Evolutionary conservation across 2,329 filamentous ascomycete species (phyloP), one percentile per base, ranked within the genome.

Genomic region (Orbilia ellipsospora): DNA sequence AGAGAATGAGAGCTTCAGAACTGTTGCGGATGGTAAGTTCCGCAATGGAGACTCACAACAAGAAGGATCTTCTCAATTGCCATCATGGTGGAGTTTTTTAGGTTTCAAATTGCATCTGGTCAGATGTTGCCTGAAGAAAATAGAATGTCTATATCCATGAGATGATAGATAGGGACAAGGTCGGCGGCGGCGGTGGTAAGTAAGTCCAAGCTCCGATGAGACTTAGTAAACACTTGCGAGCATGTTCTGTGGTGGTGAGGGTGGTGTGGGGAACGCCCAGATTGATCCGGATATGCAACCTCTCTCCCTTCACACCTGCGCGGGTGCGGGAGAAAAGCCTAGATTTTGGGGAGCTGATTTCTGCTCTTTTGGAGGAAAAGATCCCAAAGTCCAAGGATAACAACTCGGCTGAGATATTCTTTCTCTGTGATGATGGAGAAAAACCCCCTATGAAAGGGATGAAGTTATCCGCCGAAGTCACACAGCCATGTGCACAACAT

Each of bases 321-420:
- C 72, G 72, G 72, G 72, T 69, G 64, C 72, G 72, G 72, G 72
- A 75, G 64, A 65, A 69, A 75, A 75, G 72, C 72, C 72, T 75
- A 69, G 72, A 69, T 69, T 75, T 64, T 75, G 52, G 60, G 66
- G 23, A 5, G 44, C 44, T 48, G 44, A 48, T 18, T 48, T n/a
- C 44, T 18, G 44, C 44, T 48, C 3, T 36, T 36, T 36, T 36
- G 31, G 31, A 36, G 31, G 31, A 36, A 36, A 6, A 2, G 31
- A 36, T 36, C 31, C 31, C 31, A 36, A 36, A 36, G 31, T 36
- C 31, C 31, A 36, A 36, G 3, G 31, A 36, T 36, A 10, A 6
- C 31, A 36, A 6, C 31, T 36, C 31, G 2, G 31, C 10, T 36
- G 31, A 36, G 31, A 10, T 7, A 36, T 10, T 36, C 31, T 36